A percentile compares a stretch with the other conserved stretches of the same genome.
These are phyloP conservation scores for Ramularia endophylla DNA, from an alignment of 2,329 filamentous ascomycete genomes.

Conservation along the genomic window DNA sequence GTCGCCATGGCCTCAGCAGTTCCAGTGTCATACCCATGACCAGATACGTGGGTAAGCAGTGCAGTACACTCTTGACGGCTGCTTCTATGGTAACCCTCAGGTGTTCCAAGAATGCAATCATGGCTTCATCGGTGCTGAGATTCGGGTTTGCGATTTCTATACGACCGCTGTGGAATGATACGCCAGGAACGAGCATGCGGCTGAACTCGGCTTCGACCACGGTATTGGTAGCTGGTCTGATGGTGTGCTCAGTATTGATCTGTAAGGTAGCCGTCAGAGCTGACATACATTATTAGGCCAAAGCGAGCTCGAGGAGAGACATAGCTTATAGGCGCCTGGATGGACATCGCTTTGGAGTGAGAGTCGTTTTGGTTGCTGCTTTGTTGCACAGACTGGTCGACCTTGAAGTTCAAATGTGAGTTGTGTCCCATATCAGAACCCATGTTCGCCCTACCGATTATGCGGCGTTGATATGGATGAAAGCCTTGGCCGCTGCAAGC, in stretches of 20 bases:
- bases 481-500: slow-evolving; percentile 1
- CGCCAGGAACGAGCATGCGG: slow-evolving; percentile 3
- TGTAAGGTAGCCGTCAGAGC: not conserved
- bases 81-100: slow-evolving; percentile 6
- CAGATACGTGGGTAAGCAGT: slow-evolving; percentile 7
- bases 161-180: slow-evolving; percentile 9
- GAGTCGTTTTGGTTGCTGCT: not conserved
- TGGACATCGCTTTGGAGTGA: too few relatives aligned
- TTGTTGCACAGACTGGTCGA: not conserved
- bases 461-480: not conserved
- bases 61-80: slow-evolving; percentile 8
- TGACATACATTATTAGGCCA: slow-evolving; percentile 7
- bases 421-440: not conserved
- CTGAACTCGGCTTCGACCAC: slow-evolving; percentile 11
- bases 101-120: slow-evolving; percentile 8
- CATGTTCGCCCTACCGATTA: too few relatives aligned
- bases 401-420: not conserved
- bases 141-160: slow-evolving; percentile 9
- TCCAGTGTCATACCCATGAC: slow-evolving; percentile 10
- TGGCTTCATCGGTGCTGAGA: slow-evolving; percentile 8
- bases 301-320: slow-evolving; percentile 10
- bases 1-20: too few relatives aligned
- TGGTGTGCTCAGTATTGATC: not conserved
- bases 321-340: slow-evolving; percentile 7
- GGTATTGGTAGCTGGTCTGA: slow-evolving; percentile 10